Evolutionary conservation across 495 filamentous ascomycete genomes (phyloP).

Genomic region (Lindgomyces ingoldianus): DNA sequence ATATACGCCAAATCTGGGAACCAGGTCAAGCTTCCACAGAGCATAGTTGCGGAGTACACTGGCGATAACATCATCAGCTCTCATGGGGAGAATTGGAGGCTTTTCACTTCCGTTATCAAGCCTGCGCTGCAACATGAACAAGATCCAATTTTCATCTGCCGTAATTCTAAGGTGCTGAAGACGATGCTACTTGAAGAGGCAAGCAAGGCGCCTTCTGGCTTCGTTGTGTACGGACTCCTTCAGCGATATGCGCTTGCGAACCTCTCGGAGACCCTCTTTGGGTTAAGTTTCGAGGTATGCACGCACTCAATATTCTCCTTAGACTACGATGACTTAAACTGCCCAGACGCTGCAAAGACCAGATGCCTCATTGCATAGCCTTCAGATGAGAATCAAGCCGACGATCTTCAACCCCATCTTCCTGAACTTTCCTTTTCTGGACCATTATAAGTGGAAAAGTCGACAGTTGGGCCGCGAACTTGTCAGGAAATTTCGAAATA

Average conservation of each 20-base stretch:
- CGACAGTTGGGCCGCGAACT: constrained; percentile 38
- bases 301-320: not conserved
- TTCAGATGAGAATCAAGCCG: constrained; percentile 42
- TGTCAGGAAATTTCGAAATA: constrained; percentile 35
- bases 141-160: constrained; percentile 8
- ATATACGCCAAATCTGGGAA: constrained; percentile 51
- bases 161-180: constrained; percentile 22
- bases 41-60: constrained; percentile 46
- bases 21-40: constrained; percentile 52
- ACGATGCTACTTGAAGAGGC: constrained; percentile 8
- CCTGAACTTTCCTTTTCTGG: constrained; percentile 46
- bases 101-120: constrained; percentile 47
- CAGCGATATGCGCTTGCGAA: constrained; percentile 36
- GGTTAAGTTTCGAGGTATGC: constrained; percentile 15
- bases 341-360: constrained; percentile 3
- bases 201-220: constrained; percentile 9
- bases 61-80: constrained; percentile 49
- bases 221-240: constrained; percentile 21
- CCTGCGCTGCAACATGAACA: constrained; percentile 42
- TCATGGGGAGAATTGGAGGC: constrained; percentile 41
- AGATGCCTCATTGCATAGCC: constrained; percentile 22
- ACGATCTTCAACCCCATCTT: constrained; percentile 48
- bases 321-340: constrained; percentile 1
- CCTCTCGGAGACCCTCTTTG: constrained; percentile 21
- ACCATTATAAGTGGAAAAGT: constrained; percentile 39